Conservation (phyloP, 2,329 filamentous ascomycete species). For the Paecilomyces sp. region DNA sequence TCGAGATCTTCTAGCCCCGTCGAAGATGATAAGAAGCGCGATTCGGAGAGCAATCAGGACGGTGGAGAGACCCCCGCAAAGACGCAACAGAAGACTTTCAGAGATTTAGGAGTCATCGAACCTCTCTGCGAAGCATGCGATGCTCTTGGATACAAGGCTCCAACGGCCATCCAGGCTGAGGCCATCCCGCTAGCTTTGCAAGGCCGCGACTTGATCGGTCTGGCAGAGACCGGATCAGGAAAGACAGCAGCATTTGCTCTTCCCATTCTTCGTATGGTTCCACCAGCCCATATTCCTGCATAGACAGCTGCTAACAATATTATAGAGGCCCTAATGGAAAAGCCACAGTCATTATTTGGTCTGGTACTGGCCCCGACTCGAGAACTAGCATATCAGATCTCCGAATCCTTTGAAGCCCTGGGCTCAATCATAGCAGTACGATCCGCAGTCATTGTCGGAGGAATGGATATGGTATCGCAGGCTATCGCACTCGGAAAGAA, state of each 20-base stretch:
- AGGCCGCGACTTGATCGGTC: constrained; percentile 80
- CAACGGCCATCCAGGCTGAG: constrained; percentile 83
- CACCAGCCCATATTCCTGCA: neutral
- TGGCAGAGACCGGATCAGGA: constrained; percentile 91
- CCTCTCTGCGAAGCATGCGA: constrained; percentile 83
- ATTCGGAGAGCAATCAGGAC: constrained; percentile 3
- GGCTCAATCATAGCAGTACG: constrained; percentile 83
- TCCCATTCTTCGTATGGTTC: constrained; percentile 67
- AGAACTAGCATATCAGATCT: constrained; percentile 88
- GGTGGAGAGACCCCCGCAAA: constrained; percentile 4
- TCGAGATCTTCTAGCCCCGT: constrained; percentile 8
- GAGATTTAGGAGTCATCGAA: constrained; percentile 64
- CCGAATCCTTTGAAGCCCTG: constrained; percentile 77
- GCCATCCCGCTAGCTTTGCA: constrained; percentile 75
- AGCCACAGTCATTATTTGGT: constrained; percentile 78
- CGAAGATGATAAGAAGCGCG: neutral
- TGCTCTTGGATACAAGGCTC: constrained; percentile 70
- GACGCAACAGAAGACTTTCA: constrained; percentile 32
- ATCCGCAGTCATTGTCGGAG: constrained; percentile 80
- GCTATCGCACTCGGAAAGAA: constrained; percentile 89
- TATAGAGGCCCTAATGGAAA: constrained; percentile 63
- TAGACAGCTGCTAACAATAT: neutral
- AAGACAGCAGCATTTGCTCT: constrained; percentile 95
- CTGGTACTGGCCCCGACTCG: constrained; percentile 87
- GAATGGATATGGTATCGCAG: constrained; percentile 92